A percentile compares a stretch with the other conserved stretches of the same genome.
phyloP scores from a whole-genome alignment of 495 filamentous ascomycete genomes.

The Clohesyomyces aquaticus region DNA sequence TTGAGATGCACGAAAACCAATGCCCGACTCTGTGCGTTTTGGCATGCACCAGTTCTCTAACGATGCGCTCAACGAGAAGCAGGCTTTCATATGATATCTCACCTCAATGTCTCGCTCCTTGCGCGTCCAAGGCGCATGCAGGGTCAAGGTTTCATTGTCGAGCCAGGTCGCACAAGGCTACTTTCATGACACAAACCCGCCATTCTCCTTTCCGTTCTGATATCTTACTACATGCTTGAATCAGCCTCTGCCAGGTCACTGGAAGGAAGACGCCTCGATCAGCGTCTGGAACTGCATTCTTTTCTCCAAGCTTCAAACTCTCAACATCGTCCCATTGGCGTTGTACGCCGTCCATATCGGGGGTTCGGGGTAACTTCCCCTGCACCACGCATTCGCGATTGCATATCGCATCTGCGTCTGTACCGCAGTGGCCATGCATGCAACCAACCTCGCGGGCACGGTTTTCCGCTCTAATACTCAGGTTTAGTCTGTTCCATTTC shows the following conservation, averaged over 20 bases:
- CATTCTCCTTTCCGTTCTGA: slow-evolving; percentile 1
- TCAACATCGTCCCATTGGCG: no score
- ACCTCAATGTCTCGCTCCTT: not conserved
- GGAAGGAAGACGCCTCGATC: not conserved
- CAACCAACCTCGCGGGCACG: not conserved
- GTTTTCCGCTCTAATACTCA: not conserved
- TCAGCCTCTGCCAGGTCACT: not conserved
- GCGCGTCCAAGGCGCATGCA: not conserved
- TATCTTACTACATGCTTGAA: not conserved
- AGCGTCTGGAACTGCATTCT: not conserved
- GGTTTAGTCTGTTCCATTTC: not conserved
- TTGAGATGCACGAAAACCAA: not conserved
- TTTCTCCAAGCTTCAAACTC: not conserved
- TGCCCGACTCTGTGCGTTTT: not conserved
- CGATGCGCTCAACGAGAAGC: not conserved
- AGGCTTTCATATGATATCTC: not conserved
- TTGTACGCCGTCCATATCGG: no score
- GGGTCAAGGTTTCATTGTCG: not conserved
- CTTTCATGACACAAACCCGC: not conserved
- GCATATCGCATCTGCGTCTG: slow-evolving; percentile 17
- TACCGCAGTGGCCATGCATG: slow-evolving; percentile 32
- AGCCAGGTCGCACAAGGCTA: not conserved
- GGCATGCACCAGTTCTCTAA: not conserved
- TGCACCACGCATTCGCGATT: slow-evolving; percentile 23
- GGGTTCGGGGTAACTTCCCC: slow-evolving; percentile 5